phyloP scores from a whole-genome alignment of 2,329 filamentous ascomycete genomes.

The Ramichloridium luteum region DNA sequence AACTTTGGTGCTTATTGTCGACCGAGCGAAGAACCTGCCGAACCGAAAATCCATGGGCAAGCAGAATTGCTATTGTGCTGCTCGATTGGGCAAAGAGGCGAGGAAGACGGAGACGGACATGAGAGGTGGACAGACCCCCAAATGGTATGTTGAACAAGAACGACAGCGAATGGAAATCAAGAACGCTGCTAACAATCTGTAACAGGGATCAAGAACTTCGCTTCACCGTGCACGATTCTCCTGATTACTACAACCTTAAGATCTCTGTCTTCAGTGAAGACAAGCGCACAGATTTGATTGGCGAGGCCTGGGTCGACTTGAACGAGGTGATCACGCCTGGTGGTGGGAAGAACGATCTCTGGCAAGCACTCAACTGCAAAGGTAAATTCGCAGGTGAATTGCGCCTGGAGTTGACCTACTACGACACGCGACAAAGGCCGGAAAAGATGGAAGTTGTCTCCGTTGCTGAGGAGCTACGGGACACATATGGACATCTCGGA shows the following conservation, averaged over 20 bases:
- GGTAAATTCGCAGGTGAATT: slow-evolving; percentile 95
- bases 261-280: slow-evolving; percentile 96
- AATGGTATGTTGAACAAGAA: slow-evolving; percentile 52
- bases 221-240: slow-evolving; percentile 89
- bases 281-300: slow-evolving; percentile 93
- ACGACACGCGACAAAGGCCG: slow-evolving; percentile 73
- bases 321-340: slow-evolving; percentile 68
- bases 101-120: slow-evolving; percentile 94
- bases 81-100: slow-evolving; percentile 85
- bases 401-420: slow-evolving; percentile 89
- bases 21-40: slow-evolving; percentile 91
- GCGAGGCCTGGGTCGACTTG: slow-evolving; percentile 82
- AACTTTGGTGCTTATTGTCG: slow-evolving; percentile 81
- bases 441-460: slow-evolving; percentile 49
- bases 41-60: slow-evolving; percentile 97
- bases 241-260: slow-evolving; percentile 92
- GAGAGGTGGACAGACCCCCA: slow-evolving; percentile 85
- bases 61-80: slow-evolving; percentile 94
- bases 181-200: slow-evolving; percentile 5
- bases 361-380: slow-evolving; percentile 77
- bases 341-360: slow-evolving; percentile 86
- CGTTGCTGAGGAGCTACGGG: slow-evolving; percentile 18
- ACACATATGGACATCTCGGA: slow-evolving; percentile 13
- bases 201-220: slow-evolving; percentile 94
- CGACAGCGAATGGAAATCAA: slow-evolving; percentile 3